phyloP scores from a whole-genome alignment of 345 rosid species.

The Syzygium aromaticum region DNA sequence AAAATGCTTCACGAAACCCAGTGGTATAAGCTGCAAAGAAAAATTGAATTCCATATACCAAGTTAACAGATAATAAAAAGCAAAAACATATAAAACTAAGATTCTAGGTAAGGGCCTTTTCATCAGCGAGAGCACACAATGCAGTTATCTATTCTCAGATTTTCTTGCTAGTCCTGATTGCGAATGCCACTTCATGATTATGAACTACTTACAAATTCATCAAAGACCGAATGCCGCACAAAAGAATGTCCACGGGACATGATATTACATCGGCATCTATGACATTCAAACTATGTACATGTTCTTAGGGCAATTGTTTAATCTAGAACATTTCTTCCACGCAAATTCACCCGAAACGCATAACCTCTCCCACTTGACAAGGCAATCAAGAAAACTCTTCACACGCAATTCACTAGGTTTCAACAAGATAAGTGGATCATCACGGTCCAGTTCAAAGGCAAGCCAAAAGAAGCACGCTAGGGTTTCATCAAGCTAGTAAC shows the following conservation, averaged over 20 bases:
- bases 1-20: neutral
- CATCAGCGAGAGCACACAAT: neutral
- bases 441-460: neutral
- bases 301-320: neutral
- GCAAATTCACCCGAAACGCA: neutral
- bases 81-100: neutral
- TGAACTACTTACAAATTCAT: neutral
- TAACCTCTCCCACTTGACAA: neutral
- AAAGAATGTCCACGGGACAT: neutral
- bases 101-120: neutral
- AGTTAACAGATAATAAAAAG: neutral
- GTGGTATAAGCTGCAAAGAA: slow-evolving; percentile 1
- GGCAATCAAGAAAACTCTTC: neutral
- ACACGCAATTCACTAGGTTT: neutral
- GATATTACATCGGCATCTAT: too few species aligned
- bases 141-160: neutral
- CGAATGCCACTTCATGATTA: neutral
- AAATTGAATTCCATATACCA: neutral
- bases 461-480: neutral
- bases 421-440: neutral
- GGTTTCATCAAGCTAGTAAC: neutral
- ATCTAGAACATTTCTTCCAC: neutral
- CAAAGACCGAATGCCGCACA: neutral
- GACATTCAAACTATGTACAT: too few species aligned
- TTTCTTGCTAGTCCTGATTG: neutral